Evolutionary conservation across 345 rosid genomes (phyloP), one percentile per base, ranked within the genome.

Genomic region (Hevea brasiliensis): DNA sequence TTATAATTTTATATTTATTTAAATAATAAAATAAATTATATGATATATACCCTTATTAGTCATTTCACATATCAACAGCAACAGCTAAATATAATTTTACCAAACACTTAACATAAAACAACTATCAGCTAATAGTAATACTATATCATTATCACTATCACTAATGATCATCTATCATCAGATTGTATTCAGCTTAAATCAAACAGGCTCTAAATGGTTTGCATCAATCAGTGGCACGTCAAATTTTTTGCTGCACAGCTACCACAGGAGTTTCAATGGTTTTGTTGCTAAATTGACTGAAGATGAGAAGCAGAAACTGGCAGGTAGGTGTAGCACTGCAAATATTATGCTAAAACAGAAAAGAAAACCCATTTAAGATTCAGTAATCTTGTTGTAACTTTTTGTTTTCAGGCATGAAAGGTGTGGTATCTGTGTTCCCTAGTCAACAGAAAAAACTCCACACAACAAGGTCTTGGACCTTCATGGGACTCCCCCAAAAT

Each of bases 181-280:
- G n/a, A n/a, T n/a, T n/a, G n/a, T n/a, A n/a, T n/a, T n/a, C n/a
- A n/a, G n/a, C n/a, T n/a, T n/a, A n/a, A n/a, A n/a, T n/a, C n/a
- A n/a, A n/a, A n/a, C n/a, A n/a, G n/a, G n/a, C n/a, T n/a, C n/a
- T 42, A 44, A 7, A 42, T 69, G 41, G 18, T 8, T 66, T 64
- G 45, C 23, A 51, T 72, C 47, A 12, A 32, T 35, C 79, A 86
- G 84, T 56, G 70, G 63, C 29, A 81, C 82, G 40, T 80, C 85
- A 32, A 85, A 80, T 24, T 77, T 64, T 50, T 53, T 84, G 76
- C 76, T 87, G 41, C 74, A 76, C 74, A 83, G 87, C 75, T 89
- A 87, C 65, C 23, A 61, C 15, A 85, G 83, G 70, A 85, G 88
- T 61, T 89, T 84, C 77, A 81, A 83, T 72, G 89, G 90, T 3